Evolutionary conservation across 2,329 filamentous ascomycete genomes (phyloP), one percentile per base, ranked within the genome.

Genomic region (Amphichorda felina): DNA sequence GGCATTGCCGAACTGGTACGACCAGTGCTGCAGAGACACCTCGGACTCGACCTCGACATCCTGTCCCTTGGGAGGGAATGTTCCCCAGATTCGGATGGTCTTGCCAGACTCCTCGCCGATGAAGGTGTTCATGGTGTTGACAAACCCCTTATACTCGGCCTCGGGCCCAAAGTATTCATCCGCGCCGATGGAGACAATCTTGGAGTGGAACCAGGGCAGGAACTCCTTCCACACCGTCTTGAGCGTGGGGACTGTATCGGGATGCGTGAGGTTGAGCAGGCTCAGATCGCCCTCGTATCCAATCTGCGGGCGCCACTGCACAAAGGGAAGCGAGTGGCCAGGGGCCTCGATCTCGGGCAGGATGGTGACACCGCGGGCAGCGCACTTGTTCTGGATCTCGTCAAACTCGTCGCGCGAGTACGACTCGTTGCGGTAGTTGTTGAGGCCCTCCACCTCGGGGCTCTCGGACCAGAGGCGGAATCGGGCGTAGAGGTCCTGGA

Each of bases 271-370:
- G 28, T 53, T 50, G 5, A 77, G 51, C 35, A 75, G 51, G 31
- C 68, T 70, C 4, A 64, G 50, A 36, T 69, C 62, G 10, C 41
- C 47, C 3, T 52, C 47, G 9, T 72, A 52, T 0, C 63, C 70
- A 13, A 76, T 49, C 40, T 75, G 60, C 0, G 71, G 71, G 40
- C 67, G 71, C 72, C 72, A 77, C 43, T 76, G 70, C 1, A 67
- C 67, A 17, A 77, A 63, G 5, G 64, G 62, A 1, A 77, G 51
- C 2, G 66, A 63, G 40, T 78, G 73, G 0, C 72, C 72, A 0
- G 73, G 72, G 1, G 70, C 61, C 46, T 78, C 73, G 17, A 77
- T 72, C 47, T 77, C 73, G 0, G 72, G 72, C 4, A 76, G 58
- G 1, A 78, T 54, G 1, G 72, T 74, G 2, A 78, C 64, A 4